Base-by-base conservation (phyloP, 805 yeast genomes). In the Babjeviella inositovora region DNA sequence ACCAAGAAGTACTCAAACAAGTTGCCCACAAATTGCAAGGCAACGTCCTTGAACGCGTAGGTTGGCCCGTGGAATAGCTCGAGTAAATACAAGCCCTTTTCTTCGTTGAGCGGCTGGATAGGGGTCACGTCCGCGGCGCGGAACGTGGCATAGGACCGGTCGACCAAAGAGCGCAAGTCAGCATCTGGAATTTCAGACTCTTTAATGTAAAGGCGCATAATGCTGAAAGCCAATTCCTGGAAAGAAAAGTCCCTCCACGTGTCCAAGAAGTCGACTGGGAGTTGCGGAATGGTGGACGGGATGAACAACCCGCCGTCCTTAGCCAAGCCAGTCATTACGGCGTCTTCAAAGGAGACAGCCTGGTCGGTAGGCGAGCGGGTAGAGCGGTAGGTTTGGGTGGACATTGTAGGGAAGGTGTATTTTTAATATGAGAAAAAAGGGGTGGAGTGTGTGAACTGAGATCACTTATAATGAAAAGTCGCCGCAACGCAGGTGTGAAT, bases 61-160 rank as follows among this genome's bases (percentile, higher is more conserved):
- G 99, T 90, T 33, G 99, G 99, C 17, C 99, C 99, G 45, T 90
- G 99, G 71, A 90, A 90, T 29, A 90, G 62, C 53, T 90, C 99
- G 40, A 90, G 61, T 26, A 90, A 53, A 44, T 80, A 75, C 30
- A 87, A 53, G 28, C 69, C 63, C 23, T 66, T 56, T 27, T 55
- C 40, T 21, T 57, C 55, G 19, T 53, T 43, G 13, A 50, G 37
- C 19, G 50, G 48, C 16, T 58, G 66, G 23, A 84, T 49, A 13
- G 99, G 99, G 11, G 98, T 85, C 23, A 90, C 81, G n/a, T 79
- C 77, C 6, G 57, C 42, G n/a, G 75, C 50, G 50, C 96, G 72
- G 64, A 90, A 90, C 15, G 96, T 82, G 15, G 94, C 67, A 53
- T 90, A 90, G 0, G 97, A 82, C 32, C 57, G 70, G 15, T 47